Evolutionary conservation across 2,329 filamentous ascomycete species (phyloP), one percentile per base, ranked within the genome.

Genomic region (Fusarium sacchari): DNA sequence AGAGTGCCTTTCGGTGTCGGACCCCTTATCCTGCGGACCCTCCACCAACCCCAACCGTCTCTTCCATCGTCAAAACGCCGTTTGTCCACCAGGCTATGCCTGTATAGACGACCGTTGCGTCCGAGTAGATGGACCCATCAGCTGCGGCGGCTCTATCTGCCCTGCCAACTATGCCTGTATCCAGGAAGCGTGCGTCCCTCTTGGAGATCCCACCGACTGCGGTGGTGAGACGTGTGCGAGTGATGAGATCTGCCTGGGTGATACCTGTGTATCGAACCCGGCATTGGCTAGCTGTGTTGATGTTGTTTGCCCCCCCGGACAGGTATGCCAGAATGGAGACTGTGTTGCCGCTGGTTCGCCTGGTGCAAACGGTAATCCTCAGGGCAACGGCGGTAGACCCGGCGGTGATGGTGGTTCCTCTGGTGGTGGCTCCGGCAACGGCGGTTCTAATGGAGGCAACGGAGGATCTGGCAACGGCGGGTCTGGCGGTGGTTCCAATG

Each of bases 51-150:
- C 53, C 12, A 18, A 40, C 26, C 67, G 55, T 2, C 39, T 73
- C 11, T 39, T 70, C 24, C 59, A 60, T 37, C 71, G 71, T 1
- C 71, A 72, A 43, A 40, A 30, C 2, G 24, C 30, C 36, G 47
- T 47, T 13, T 76, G 74, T 14, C 42, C 50, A 12, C 13, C 49
- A 39, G 65, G 65, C 1, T 61, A 64, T 34, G 66, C 61, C 6
- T 76, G 74, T 20, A 59, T 76, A 15, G 42, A 71, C 6, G 64
- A 67, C 15, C 39, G 46, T 1, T 76, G 74, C 18, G 62, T 67
- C 6, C 42, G 28, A 4, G 42, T 73, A n/a, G 44, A 62, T 6
- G 60, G 46, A 14, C 53, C 71, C 2, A n/a, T 11, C 4, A 58
- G 24, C 28, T 76, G 74, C 8, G 65, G 57, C 1, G 49, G 43